Evolutionary conservation across 2,329 filamentous ascomycete genomes (phyloP), one percentile per base, ranked within the genome.

Genomic region (Monilinia vaccinii-corymbosi): DNA sequence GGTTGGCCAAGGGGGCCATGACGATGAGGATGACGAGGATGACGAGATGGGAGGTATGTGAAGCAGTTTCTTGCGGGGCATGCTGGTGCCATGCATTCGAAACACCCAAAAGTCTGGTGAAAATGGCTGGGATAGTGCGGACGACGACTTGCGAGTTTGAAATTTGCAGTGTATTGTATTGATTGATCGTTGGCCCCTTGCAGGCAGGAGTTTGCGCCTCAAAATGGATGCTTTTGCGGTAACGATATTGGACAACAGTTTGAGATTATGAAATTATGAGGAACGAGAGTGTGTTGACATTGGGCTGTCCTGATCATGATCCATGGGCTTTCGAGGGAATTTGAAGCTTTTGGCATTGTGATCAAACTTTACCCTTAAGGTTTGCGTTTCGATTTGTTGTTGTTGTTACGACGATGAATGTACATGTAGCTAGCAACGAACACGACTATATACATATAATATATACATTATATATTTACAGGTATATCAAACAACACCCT

Each of bases 1-100:
- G 40, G 2, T 74, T 75, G 3, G 74, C 75, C 11, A 73, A 67
- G 42, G 67, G 10, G 61, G 62, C 14, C 66, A 67, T 18, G 67
- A 65, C 9, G 67, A 66, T 14, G 66, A 69, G 3, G 66, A 65
- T 0, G 66, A 68, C 9, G 64, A 66, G 11, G 64, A 66, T 13
- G 65, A 66, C 7, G 65, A 67, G 8, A 62, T 66, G 18, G 63
- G 61, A 23, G 64, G 63, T n/a, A 58, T 58, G 28, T 40, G 38
- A 32, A 21, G n/a, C 38, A 32, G n/a, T 44, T 51, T 51, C 36
- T n/a, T 9, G 16, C 46, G 23, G n/a, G 21, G 21, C 5, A 25
- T 32, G 32, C 31, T 38, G 46, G 44, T 32, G 10, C 3, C 5
- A 32, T n/a, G 18, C n/a, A n/a, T n/a, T n/a, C n/a, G n/a, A n/a